Evolutionary conservation across 768 basidiomycete species (phyloP).

Genomic region (Pisolithus microcarpus): DNA sequence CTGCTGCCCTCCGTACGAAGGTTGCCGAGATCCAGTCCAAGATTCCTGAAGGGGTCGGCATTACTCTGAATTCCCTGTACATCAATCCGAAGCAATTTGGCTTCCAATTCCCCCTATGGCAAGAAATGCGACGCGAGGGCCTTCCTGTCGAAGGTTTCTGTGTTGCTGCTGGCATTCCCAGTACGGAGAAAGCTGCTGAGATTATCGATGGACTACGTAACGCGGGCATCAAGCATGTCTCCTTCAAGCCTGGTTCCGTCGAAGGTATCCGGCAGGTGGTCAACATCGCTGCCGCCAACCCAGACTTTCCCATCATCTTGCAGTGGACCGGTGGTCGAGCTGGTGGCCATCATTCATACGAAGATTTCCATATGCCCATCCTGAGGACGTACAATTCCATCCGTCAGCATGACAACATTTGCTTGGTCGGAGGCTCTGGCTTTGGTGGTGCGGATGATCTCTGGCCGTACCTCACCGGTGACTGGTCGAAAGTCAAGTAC

Average conservation of each 20-base stretch:
- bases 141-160: constrained; percentile 98
- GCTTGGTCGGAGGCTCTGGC: constrained; percentile 88
- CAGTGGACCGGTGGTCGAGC: constrained; percentile 99
- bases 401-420: constrained; percentile 82
- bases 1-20: constrained; percentile 80
- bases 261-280: constrained; percentile 97
- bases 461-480: constrained; percentile 95
- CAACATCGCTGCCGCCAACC: constrained; percentile 89
- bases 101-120: constrained; percentile 98
- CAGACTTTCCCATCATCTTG: constrained; percentile 93
- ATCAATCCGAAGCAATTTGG: constrained; percentile 97
- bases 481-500: constrained; percentile 82
- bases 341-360: constrained; percentile 96
- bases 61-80: constrained; percentile 93
- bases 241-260: constrained; percentile 97
- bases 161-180: constrained; percentile 95
- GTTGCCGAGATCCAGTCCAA: constrained; percentile 85
- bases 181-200: constrained; percentile 93
- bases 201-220: constrained; percentile 78
- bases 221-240: constrained; percentile 91
- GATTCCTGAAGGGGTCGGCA: constrained; percentile 81
- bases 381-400: constrained; percentile 85
- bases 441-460: constrained; percentile 93
- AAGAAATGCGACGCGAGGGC: constrained; percentile 93
- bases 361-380: constrained; percentile 97